phyloP scores from a whole-genome alignment of 192 early-diverging fungal species.

The Ambispora gerdemannii region DNA sequence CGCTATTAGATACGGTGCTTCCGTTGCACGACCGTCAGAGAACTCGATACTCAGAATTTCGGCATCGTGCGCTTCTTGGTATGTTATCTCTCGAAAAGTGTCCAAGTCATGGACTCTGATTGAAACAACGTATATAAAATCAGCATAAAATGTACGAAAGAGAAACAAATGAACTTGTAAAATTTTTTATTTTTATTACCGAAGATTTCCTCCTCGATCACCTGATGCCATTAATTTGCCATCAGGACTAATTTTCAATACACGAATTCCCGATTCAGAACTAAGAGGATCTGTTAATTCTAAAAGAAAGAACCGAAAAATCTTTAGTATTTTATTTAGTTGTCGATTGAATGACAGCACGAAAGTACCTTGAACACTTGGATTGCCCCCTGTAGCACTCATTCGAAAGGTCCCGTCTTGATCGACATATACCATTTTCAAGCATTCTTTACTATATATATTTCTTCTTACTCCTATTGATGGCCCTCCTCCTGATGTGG shows the following conservation, averaged over 20 bases:
- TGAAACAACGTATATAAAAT: too few species aligned
- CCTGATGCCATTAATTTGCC: conserved; percentile 67
- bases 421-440: conserved; percentile 39
- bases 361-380: too few species aligned
- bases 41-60: conserved; percentile 80
- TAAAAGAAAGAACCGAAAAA: too few species aligned
- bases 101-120: conserved; percentile 62
- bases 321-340: too few species aligned
- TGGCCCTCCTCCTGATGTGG: too few species aligned
- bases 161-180: too few species aligned
- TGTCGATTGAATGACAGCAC: too few species aligned
- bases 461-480: neutral
- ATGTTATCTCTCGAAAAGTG: conserved; percentile 58
- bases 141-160: neutral
- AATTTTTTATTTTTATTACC: conserved; percentile 33
- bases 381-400: conserved; percentile 28
- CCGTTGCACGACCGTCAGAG: conserved; percentile 37
- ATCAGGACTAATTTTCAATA: conserved; percentile 62
- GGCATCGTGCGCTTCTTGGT: conserved; percentile 73
- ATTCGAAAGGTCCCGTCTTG: conserved; percentile 33
- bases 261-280: conserved; percentile 62
- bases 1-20: conserved; percentile 54
- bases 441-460: conserved; percentile 30
- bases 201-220: conserved; percentile 68
- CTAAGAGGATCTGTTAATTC: conserved; percentile 37